These are phyloP conservation scores for Viola pubescens DNA, from an alignment of 441 rosid genomes.

Conservation along the genomic window DNA sequence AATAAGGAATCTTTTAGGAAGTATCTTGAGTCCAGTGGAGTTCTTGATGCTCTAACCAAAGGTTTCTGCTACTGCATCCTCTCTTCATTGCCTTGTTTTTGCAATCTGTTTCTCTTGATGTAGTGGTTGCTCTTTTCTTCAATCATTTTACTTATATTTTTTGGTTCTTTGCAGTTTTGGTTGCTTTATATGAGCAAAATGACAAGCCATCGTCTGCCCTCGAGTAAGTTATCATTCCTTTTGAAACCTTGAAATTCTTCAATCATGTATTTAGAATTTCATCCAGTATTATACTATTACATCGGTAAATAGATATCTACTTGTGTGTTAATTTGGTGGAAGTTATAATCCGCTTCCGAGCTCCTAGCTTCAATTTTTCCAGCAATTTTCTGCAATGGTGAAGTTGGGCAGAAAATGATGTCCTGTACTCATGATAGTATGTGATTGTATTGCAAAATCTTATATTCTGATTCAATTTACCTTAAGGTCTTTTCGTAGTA, in stretches of 20 bases:
- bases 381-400: too few relatives aligned
- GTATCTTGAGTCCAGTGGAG: constrained; percentile 81
- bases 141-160: background rate
- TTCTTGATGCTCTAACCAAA: constrained; percentile 78
- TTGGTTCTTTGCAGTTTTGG: constrained; percentile 45
- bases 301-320: too few relatives aligned
- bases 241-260: background rate
- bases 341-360: too few relatives aligned
- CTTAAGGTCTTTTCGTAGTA: too few relatives aligned
- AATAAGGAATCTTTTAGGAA: constrained; percentile 89
- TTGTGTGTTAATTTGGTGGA: too few relatives aligned
- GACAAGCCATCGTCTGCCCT: constrained; percentile 87
- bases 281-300: too few relatives aligned
- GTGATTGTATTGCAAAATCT: too few relatives aligned
- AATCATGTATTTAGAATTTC: too few relatives aligned
- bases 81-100: background rate
- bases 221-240: constrained; percentile 53
- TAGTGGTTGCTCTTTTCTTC: constrained; percentile 2
- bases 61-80: constrained; percentile 41
- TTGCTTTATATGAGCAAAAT: constrained; percentile 78
- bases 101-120: background rate
- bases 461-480: too few relatives aligned
- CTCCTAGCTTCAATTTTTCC: too few relatives aligned
- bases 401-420: too few relatives aligned
- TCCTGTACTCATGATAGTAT: too few relatives aligned